Evolutionary conservation across 305 asterid genomes (phyloP), one percentile per base, ranked within the genome.

Genomic region (Rubia peregrina): DNA sequence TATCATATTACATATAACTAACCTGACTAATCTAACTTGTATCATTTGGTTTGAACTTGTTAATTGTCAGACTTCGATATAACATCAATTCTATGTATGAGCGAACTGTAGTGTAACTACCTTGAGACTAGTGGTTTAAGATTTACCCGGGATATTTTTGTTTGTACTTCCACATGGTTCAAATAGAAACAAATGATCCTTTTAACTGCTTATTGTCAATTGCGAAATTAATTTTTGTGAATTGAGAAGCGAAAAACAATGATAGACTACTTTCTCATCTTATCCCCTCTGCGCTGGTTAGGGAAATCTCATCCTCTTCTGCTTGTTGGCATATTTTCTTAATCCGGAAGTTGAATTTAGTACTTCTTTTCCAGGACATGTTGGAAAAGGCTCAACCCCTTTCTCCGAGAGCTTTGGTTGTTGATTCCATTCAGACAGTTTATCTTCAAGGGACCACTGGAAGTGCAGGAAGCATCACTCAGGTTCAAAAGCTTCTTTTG

Each of bases 381-480:
- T 74, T 94, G 62, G 87, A 82, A 78, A 91, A 94, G 78, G 80
- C 90, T 69, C 91, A 78, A 74, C 80, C 55, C 70, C 85, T 91
- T 67, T 86, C 86, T 61, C 92, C 94, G 24, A 86, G 75, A 82
- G 92, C 84, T 77, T 68, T 94, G 73, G 70, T 91, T 73, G 75
- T 89, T 76, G 98, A 94, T 82, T 94, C 99, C 75, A 94, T 94
- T 81, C 98, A 94, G 86, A 94, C 99, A 55, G 96, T 89, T 70
- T 90, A 87, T 83, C 78, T 88, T 72, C 81, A 69, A 64, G 98
- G 92, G 75, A 93, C 85, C 74, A 65, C 91, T 70, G 98, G 98
- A 82, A 88, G 90, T 79, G 93, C 94, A 70, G 97, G 98, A 80
- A 88, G 95, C 65, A 74, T 73, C 69, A n/a, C 36, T 22, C 97